Conservation (phyloP, 148 eudicot species). For the Suaeda aralocaspica region DNA sequence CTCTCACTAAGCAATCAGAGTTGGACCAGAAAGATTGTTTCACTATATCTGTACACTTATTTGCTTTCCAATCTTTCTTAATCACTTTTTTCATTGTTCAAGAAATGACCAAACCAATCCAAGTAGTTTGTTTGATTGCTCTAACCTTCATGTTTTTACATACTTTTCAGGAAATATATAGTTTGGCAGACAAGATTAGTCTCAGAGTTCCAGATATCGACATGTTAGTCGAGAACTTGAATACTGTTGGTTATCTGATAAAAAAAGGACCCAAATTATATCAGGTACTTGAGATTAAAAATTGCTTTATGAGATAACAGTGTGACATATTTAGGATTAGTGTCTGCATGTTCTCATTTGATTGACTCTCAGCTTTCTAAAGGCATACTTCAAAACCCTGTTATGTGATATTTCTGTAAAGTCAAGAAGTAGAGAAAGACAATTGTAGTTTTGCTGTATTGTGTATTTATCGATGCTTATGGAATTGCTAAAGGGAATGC, state of each 20-base stretch:
- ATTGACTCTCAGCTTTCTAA: neutral
- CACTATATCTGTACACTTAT: conserved; percentile 66
- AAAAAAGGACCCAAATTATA: conserved; percentile 96
- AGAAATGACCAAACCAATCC: neutral
- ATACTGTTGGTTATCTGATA: conserved; percentile 63
- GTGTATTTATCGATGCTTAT: no score
- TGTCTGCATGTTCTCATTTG: neutral
- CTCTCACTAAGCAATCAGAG: conserved; percentile 87
- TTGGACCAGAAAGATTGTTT: conserved; percentile 88
- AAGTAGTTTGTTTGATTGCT: neutral
- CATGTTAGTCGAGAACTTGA: conserved; percentile 70
- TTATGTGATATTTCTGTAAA: no score
- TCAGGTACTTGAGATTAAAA: conserved; percentile 51
- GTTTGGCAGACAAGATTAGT: conserved; percentile 89
- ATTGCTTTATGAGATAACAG: neutral
- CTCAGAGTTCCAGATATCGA: conserved; percentile 91
- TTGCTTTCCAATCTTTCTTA: conserved; percentile 8
- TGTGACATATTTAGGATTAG: neutral
- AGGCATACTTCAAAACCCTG: no score
- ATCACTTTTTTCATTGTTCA: conserved; percentile 3
- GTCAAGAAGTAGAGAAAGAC: no score
- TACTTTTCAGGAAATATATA: conserved; percentile 71
- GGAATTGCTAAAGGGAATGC: no score
- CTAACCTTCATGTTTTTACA: conserved; percentile 13
- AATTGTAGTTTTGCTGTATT: no score